Evolutionary conservation across 495 filamentous ascomycete species (phyloP).

Genomic region (Annulohypoxylon maeteangense): DNA sequence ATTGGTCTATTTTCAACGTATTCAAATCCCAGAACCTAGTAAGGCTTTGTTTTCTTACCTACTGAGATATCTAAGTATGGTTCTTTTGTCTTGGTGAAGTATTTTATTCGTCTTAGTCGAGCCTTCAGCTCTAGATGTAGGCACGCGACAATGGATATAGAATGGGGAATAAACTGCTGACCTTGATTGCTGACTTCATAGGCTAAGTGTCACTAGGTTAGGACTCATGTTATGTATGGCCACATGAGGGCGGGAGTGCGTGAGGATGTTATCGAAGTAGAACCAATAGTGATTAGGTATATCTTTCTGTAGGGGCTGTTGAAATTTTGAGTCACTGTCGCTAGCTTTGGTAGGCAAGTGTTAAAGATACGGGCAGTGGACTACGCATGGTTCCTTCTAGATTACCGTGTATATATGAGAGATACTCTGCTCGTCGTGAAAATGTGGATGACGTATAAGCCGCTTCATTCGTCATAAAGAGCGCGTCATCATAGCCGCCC

Average conservation of each 20-base stretch:
- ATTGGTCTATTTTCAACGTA: background rate
- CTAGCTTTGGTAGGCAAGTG: too few species aligned
- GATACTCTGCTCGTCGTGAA: background rate
- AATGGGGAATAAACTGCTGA: background rate
- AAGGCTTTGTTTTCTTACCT: background rate
- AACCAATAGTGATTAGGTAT: too few species aligned
- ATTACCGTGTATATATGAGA: background rate
- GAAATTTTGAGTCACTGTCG: too few species aligned
- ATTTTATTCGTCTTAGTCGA: background rate
- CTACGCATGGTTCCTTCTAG: too few species aligned
- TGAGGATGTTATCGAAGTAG: background rate
- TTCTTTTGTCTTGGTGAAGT: background rate
- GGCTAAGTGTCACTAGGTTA: background rate
- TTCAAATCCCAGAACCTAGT: background rate
- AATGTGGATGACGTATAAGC: conserved; percentile 3
- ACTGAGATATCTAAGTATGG: background rate
- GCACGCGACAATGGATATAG: background rate
- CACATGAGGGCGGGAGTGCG: too few species aligned
- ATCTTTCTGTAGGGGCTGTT: too few species aligned
- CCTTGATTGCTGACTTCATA: background rate
- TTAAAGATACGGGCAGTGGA: too few species aligned
- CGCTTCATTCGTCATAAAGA: background rate
- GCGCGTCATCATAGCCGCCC: background rate
- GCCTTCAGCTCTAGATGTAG: background rate
- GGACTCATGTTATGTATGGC: background rate